Evolutionary conservation across 2,329 filamentous ascomycete species (phyloP).

Genomic region (Pleomassaria siparia): DNA sequence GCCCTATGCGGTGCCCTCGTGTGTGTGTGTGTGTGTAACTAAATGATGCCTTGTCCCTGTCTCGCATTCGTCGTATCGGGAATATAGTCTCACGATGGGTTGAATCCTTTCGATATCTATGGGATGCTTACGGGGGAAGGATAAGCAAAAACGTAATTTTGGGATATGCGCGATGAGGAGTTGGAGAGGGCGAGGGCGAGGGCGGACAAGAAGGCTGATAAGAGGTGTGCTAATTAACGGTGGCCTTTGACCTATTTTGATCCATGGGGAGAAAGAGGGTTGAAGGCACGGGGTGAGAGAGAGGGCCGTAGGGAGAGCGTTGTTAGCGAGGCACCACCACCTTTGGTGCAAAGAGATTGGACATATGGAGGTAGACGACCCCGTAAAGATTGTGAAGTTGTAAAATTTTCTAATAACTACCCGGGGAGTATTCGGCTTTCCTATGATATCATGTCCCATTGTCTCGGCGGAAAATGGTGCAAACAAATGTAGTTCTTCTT

Average conservation of each 20-base stretch:
- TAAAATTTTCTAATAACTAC: too few species aligned
- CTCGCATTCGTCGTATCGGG: constrained; percentile 35
- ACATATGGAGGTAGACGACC: too few species aligned
- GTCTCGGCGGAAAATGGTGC: too few species aligned
- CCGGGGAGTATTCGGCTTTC: too few species aligned
- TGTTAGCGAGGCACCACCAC: too few species aligned
- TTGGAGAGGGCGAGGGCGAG: constrained; percentile 27
- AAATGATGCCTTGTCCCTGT: constrained; percentile 7
- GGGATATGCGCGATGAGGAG: constrained; percentile 40
- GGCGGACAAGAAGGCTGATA: constrained; percentile 28
- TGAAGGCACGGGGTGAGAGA: too few species aligned
- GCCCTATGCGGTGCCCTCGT: constrained; percentile 20
- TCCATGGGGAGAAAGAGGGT: constrained; percentile 31
- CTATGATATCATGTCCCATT: too few species aligned
- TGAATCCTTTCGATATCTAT: constrained; percentile 41
- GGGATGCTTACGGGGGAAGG: constrained; percentile 32
- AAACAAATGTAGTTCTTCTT: too few species aligned
- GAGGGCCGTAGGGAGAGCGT: too few species aligned
- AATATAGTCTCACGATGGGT: constrained; percentile 8
- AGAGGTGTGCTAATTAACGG: constrained; percentile 21
- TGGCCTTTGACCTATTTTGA: constrained; percentile 34
- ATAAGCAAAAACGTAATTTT: constrained; percentile 41
- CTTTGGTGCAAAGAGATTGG: too few species aligned
- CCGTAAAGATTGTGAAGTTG: too few species aligned
- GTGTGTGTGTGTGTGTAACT: too few species aligned